Evolutionary conservation across 192 early-diverging fungal species (phyloP).

Genomic region (Coemansia sp.): DNA sequence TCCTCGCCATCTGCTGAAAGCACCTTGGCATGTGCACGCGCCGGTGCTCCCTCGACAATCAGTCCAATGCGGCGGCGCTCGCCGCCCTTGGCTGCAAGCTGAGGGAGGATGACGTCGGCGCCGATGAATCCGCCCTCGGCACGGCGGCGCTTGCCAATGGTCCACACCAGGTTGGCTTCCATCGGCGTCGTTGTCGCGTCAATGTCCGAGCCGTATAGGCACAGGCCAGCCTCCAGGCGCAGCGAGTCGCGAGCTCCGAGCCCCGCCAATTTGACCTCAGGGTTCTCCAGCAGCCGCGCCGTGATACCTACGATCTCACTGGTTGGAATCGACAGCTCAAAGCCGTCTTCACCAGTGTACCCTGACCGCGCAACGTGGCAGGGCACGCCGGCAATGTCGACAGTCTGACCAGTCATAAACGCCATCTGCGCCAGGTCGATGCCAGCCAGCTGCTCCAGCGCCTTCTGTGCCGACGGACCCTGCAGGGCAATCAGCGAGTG

Average conservation of each 20-base stretch:
- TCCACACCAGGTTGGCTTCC: conserved; percentile 94
- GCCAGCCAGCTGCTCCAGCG: conserved; percentile 62
- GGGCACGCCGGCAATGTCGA: conserved; percentile 74
- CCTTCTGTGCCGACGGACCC: conserved; percentile 79
- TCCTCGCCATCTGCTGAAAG: conserved; percentile 60
- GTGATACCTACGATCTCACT: conserved; percentile 67
- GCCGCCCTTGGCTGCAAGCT: conserved; percentile 77
- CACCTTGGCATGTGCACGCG: conserved; percentile 74
- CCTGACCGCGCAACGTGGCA: conserved; percentile 93
- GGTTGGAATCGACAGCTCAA: conserved; percentile 92
- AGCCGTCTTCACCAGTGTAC: conserved; percentile 99
- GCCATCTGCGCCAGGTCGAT: conserved; percentile 67
- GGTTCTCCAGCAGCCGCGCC: conserved; percentile 64
- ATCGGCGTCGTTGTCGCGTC: conserved; percentile 90
- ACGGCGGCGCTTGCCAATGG: conserved; percentile 89
- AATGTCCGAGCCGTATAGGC: conserved; percentile 95
- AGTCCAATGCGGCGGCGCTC: conserved; percentile 84
- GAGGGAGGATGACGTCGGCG: conserved; percentile 76
- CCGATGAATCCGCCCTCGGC: conserved; percentile 91
- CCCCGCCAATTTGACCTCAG: conserved; percentile 87
- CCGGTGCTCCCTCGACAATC: conserved; percentile 90
- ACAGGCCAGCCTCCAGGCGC: conserved; percentile 94
- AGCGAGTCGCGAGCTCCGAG: conserved; percentile 93
- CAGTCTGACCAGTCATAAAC: conserved; percentile 82
- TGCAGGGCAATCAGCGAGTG: conserved; percentile 90